A percentile compares a stretch with the other conserved stretches of the same genome.
phyloP scores from a whole-genome alignment of 2,329 filamentous ascomycete species.

The Colletotrichum shisoi region DNA sequence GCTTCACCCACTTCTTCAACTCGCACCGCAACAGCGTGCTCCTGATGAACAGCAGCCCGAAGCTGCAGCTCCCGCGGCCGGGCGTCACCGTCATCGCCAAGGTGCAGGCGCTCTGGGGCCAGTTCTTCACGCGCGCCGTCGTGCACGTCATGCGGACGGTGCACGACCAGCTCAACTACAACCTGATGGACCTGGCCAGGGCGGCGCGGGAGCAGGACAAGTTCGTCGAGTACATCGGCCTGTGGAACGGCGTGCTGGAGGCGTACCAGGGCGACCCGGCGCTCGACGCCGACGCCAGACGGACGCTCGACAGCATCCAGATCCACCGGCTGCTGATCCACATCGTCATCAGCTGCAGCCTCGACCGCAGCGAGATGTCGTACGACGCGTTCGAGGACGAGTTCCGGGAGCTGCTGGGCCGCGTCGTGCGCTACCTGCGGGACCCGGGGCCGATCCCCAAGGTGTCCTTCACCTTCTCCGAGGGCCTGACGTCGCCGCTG shows the following conservation, averaged over 20 bases:
- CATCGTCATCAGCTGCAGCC: constrained; percentile 34
- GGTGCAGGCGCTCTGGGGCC: constrained; percentile 34
- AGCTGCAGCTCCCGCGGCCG: constrained; percentile 13
- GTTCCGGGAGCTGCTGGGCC: constrained; percentile 34
- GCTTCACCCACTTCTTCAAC: constrained; percentile 37
- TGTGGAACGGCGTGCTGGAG: constrained; percentile 22
- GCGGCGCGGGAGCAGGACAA: neutral
- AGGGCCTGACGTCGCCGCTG: constrained; percentile 39
- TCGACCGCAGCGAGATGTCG: constrained; percentile 37
- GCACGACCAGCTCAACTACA: constrained; percentile 24
- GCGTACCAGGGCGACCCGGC: constrained; percentile 1
- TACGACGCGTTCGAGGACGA: constrained; percentile 39
- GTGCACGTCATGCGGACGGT: constrained; percentile 34
- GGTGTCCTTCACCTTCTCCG: constrained; percentile 28
- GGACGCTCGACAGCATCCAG: constrained; percentile 33
- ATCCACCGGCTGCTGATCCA: constrained; percentile 32
- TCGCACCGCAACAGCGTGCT: constrained; percentile 21
- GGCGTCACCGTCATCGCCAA: constrained; percentile 10
- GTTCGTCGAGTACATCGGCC: constrained; percentile 24
- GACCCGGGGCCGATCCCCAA: constrained; percentile 19
- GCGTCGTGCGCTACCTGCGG: constrained; percentile 29
- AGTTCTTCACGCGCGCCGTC: constrained; percentile 38
- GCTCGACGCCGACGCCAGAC: constrained; percentile 2
- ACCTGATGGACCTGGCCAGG: neutral
- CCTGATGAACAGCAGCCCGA: constrained; percentile 21